Base-by-base conservation (phyloP, 148 eudicot genomes). In the Nyssa sinensis region DNA sequence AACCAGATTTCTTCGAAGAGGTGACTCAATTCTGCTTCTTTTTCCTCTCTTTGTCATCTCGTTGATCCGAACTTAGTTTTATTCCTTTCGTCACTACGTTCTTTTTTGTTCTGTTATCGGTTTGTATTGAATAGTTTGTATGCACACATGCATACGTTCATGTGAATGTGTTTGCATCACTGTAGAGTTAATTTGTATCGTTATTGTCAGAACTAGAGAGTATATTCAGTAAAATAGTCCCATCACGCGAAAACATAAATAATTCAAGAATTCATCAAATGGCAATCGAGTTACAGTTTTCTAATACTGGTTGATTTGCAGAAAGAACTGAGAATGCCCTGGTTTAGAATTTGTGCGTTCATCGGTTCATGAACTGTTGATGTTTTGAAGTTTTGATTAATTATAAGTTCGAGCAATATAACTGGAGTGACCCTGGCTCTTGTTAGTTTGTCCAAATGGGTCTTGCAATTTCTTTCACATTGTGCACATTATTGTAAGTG, bases 1-100 rank as follows among this genome's bases (percentile, higher is more conserved):
- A n/a, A 55, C 47, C 63, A 1, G 11, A 41, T 74, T 39, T 71
- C 62, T 62, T 61, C 66, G 4, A 72, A 59, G 33, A 86, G 85
- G 85, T 79, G 41, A 63, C 53, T 71, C 32, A 13, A n/a, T 51
- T 71, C 13, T 21, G 21, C 39, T 41, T 21, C 6, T 13, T 33
- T 51, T 41, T 31, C 16, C 41, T n/a, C n/a, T 59, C 31, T 47
- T 34, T 34, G 27, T 67, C 24, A 59, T 34, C 49, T 41, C 25
- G 24, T 29, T 59, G 19, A 66, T 41, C 21, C 31, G 0, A 25
- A 10, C 58, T 60, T 76, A 2, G 37, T 61, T 55, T 29, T 13
- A 49, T 57, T 53, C 25, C 7, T 44, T 44, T 3, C 24, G 28
- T 8, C 28, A 1, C 5, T 37, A 8, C 67, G 28, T n/a, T n/a